Evolutionary conservation across 2,329 filamentous ascomycete species (phyloP), one percentile per base, ranked within the genome.

Genomic region (Fusarium begoniae): DNA sequence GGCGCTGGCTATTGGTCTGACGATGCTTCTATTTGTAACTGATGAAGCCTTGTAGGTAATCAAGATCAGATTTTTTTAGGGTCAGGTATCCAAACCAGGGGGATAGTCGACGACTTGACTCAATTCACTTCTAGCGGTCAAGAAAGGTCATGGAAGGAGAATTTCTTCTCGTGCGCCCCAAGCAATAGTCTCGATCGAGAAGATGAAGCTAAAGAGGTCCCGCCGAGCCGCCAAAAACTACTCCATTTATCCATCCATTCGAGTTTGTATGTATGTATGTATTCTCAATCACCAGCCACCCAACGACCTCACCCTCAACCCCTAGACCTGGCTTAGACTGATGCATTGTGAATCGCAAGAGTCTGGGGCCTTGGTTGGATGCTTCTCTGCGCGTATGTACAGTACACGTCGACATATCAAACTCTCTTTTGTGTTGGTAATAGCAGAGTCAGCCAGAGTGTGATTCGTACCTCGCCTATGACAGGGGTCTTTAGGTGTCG

Each of bases 1-100:
- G 26, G 43, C 59, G 62, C 38, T 50, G 76, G 75, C 76, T 71
- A 78, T 78, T 78, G 76, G 76, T 41, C 74, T 73, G 75, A 75
- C 71, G 59, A 66, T 61, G 60, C 69, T 71, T 60, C 69, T 55
- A 67, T 62, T 72, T 72, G 71, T 74, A 75, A 68, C 51, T 58
- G 41, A 44, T 28, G n/a, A 69, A 50, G 44, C 59, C 30, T 47
- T 53, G 40, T 48, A 17, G 32, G 32, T 17, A 57, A 44, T 47
- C 41, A 17, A 53, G 30, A 53, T 53, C 28, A 28, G 45, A 47
- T 44, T 70, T 53, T 48, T 28, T n/a, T 22, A 15, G 41, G 32
- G 32, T 17, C 3, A 35, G 32, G 43, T n/a, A 30, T n/a, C 20
- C 15, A 41, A 64, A 45, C 51, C 51, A 38, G 44, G 28, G 40